phyloP scores from a whole-genome alignment of 345 rosid species.

The Aegle marmelos region DNA sequence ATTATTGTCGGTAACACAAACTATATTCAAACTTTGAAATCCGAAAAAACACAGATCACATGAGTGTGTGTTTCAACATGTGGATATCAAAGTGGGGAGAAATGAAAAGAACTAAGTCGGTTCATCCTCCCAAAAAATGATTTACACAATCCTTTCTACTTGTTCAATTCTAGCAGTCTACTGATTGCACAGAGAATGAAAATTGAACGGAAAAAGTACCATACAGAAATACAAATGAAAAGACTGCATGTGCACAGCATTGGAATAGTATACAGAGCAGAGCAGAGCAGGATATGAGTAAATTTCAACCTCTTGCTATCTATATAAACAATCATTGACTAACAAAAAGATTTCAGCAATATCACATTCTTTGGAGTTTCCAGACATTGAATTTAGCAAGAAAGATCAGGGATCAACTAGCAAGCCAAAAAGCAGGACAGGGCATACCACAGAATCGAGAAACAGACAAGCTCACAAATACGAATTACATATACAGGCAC shows the following conservation, averaged over 20 bases:
- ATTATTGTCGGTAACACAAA: not conserved
- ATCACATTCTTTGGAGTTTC: not conserved
- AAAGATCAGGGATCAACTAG: not conserved
- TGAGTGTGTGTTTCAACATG: not conserved
- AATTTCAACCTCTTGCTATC: not conserved
- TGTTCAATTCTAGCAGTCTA: not conserved
- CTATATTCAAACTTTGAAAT: not conserved
- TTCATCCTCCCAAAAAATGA: too few species aligned
- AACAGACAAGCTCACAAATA: not conserved
- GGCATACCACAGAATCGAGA: conserved; percentile 16
- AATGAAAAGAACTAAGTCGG: not conserved
- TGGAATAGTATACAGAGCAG: not conserved
- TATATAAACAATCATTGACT: not conserved
- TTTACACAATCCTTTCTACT: not conserved
- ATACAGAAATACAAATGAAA: not conserved
- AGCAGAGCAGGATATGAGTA: not conserved
- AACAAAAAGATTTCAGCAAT: not conserved
- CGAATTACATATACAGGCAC: conserved; percentile 11
- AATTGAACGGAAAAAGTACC: not conserved
- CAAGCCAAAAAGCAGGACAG: conserved; percentile 1
- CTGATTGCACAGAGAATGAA: not conserved
- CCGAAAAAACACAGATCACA: not conserved
- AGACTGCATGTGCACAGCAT: not conserved
- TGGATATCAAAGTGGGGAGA: not conserved
- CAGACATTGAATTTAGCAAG: not conserved